These are phyloP conservation scores for Fonsecaea nubica DNA, from an alignment of 2,329 filamentous ascomycete genomes.

Conservation along the genomic window DNA sequence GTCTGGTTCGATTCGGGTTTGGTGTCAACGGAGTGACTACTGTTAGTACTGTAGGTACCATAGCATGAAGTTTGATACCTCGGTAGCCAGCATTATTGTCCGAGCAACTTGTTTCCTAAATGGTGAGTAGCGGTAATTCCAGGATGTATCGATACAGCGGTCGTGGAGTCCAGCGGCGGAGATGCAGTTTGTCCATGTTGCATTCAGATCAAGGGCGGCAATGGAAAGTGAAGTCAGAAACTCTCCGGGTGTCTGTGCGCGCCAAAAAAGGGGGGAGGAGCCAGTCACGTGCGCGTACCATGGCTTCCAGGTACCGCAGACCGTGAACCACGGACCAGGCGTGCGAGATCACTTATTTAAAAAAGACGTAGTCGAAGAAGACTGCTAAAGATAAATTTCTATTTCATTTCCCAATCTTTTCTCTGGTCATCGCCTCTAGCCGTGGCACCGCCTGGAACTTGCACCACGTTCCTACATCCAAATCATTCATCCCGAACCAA, in stretches of 20 bases:
- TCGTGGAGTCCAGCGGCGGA: background rate
- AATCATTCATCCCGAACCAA: conserved; percentile 9
- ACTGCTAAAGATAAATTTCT: background rate
- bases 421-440: conserved; percentile 17
- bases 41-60: background rate
- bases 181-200: background rate
- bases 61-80: background rate
- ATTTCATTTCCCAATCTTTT: conserved; percentile 7
- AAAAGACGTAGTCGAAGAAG: background rate
- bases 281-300: background rate
- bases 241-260: too few relatives aligned
- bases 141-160: background rate
- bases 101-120: conserved; percentile 1
- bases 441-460: conserved; percentile 5
- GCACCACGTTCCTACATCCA: conserved; percentile 7
- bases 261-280: too few relatives aligned
- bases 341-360: background rate
- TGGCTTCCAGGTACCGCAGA: too few relatives aligned
- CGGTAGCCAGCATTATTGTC: background rate
- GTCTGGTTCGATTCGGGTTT: background rate
- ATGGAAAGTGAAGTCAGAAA: background rate
- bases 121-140: conserved; percentile 4
- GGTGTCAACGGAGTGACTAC: background rate
- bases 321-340: background rate
- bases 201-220: too few relatives aligned